Evolutionary conservation across 208 protist genomes (phyloP), one percentile per base, ranked within the genome.

Genomic region (Crithidia brevicula): DNA sequence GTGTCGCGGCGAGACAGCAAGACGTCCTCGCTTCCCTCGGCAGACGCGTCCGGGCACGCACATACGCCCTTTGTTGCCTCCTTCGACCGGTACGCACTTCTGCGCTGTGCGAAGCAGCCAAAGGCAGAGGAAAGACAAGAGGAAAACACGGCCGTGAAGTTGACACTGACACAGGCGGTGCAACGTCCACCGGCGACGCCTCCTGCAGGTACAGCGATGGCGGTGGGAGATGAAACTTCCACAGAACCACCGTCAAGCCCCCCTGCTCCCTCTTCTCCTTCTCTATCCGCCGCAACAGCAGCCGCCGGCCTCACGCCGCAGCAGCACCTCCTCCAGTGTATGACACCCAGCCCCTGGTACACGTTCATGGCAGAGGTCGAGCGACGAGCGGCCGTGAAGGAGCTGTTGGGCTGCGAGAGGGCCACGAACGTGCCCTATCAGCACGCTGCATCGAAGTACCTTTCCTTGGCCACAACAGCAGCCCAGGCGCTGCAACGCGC

Each of bases 401-500:
- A 54, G 40, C 40, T 84, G 3, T 52, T 89, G 22, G 36, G 22
- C 25, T 42, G 53, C 30, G 83, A 89, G 43, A 40, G 56, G 20
- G 50, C 38, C 6, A 72, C 68, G 18, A 89, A 89, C 67, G 74
- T 89, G 18, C 77, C 77, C 15, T 83, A 86, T 60, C 76, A 82
- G 36, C 49, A 67, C 16, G 76, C 69, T 4, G 76, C 59, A 9
- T 27, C 49, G 10, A 45, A 28, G 28, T 82, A 82, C 56, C 38
- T 77, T 27, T 40, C 33, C 15, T 4, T 67, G 22, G 51, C 60
- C 8, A 60, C 67, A 38, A 70, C 50, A 15, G 74, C 80, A 2
- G 50, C 72, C 0, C 27, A 75, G 54, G 58, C 69, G 4, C 58
- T 86, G 30, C 79, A 76, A 46, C 77, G 75, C 40, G 63, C 75